phyloP scores from a whole-genome alignment of 2,329 filamentous ascomycete genomes.

The Ophiostoma sp. region DNA sequence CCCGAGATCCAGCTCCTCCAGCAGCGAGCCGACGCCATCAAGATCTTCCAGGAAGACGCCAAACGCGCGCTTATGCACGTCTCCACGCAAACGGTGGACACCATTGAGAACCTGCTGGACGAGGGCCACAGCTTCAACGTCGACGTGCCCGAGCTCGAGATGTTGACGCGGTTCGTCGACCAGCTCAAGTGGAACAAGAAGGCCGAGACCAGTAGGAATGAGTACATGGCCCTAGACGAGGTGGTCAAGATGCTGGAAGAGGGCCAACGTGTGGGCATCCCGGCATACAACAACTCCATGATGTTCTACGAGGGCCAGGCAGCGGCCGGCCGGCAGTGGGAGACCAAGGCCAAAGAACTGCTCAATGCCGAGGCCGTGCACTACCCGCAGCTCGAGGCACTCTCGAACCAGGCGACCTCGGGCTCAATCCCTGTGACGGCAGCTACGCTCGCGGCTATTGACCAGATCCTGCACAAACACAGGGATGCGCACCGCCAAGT shows the following conservation, averaged over 20 bases:
- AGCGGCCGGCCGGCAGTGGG: constrained; percentile 80
- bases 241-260: constrained; percentile 77
- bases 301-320: constrained; percentile 74
- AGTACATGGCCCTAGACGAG: constrained; percentile 72
- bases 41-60: constrained; percentile 78
- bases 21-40: constrained; percentile 82
- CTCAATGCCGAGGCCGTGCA: constrained; percentile 90
- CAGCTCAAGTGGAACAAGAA: constrained; percentile 87
- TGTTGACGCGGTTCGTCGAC: constrained; percentile 75
- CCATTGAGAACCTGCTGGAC: constrained; percentile 90
- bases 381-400: constrained; percentile 89
- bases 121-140: constrained; percentile 86
- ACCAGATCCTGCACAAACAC: constrained; percentile 93
- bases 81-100: constrained; percentile 63
- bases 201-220: constrained; percentile 63
- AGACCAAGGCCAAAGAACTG: constrained; percentile 86
- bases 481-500: constrained; percentile 91
- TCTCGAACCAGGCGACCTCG: constrained; percentile 75
- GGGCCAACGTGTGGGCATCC: constrained; percentile 74
- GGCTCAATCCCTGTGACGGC: constrained; percentile 75
- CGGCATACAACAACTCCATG: constrained; percentile 77
- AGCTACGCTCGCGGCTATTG: constrained; percentile 78
- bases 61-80: constrained; percentile 68
- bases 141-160: constrained; percentile 84
- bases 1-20: constrained; percentile 83